Percentiles rank a stretch among this genome's conserved stretches.
Conservation (phyloP, 2,329 filamentous ascomycete genomes). For the Fusarium incarnatum region DNA sequence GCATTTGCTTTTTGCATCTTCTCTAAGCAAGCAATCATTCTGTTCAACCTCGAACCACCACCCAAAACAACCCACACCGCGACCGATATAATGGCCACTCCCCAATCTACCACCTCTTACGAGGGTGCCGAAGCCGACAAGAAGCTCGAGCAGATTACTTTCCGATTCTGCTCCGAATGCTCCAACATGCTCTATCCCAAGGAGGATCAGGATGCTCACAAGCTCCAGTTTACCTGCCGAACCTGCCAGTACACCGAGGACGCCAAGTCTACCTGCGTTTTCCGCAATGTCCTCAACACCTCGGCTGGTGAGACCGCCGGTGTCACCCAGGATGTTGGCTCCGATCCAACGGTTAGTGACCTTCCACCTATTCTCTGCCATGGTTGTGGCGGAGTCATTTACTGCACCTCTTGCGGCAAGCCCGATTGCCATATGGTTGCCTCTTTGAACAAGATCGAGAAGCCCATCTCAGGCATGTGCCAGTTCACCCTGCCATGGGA, state of each 20-base stretch:
- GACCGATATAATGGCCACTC: slow-evolving; percentile 65
- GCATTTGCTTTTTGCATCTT: slow-evolving; percentile 12
- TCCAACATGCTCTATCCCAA: slow-evolving; percentile 98
- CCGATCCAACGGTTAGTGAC: slow-evolving; percentile 96
- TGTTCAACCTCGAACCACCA: slow-evolving; percentile 10
- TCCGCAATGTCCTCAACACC: slow-evolving; percentile 92
- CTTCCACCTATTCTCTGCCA: slow-evolving; percentile 59
- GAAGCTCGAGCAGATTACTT: slow-evolving; percentile 84
- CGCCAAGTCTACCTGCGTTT: slow-evolving; percentile 90
- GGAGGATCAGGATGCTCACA: slow-evolving; percentile 86
- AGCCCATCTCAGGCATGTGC: slow-evolving; percentile 48
- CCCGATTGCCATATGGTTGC: slow-evolving; percentile 42
- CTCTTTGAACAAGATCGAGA: slow-evolving; percentile 30
- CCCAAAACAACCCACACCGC: slow-evolving; percentile 15
- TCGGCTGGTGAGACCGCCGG: slow-evolving; percentile 94
- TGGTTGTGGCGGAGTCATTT: slow-evolving; percentile 59
- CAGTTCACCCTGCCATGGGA: slow-evolving; percentile 48
- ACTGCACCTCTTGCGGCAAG: slow-evolving; percentile 56
- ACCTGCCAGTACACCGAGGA: slow-evolving; percentile 93
- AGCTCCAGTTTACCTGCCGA: slow-evolving; percentile 93
- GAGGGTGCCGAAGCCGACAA: slow-evolving; percentile 59
- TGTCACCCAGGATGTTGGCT: slow-evolving; percentile 96
- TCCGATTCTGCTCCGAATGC: slow-evolving; percentile 98
- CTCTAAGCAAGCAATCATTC: slow-evolving; percentile 15
- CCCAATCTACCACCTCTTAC: slow-evolving; percentile 62